Evolutionary conservation across 75 land plant genomes (phyloP), one percentile per base, ranked within the genome.

Genomic region (Pseudotsuga menziesii): DNA sequence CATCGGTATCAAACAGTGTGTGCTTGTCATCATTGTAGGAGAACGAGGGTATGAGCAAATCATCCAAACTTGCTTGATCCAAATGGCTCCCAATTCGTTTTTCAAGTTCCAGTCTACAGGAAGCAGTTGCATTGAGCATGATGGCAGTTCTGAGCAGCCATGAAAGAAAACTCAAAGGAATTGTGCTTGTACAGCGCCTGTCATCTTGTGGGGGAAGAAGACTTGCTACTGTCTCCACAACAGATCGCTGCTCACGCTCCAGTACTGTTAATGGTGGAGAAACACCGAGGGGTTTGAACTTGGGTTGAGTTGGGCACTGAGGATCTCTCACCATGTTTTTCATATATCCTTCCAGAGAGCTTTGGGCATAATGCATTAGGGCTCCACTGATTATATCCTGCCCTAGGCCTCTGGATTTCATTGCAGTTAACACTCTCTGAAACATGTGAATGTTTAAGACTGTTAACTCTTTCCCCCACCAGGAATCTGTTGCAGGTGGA

Each of bases 21-120:
- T 82, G 83, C 25, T 89, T 82, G 57, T 73, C 85, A 14, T 83
- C 77, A 26, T 62, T 87, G 58, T 83, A 71, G 77, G 82, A 75
- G 58, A 85, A 20, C 13, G 92, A 79, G 0, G 99, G 99, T 20
- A 97, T 87, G 1, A 97, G 89, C 22, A 97, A 79, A 79, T 97
- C 99, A 72, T 97, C 99, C 26, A 97, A 83, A 56, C 94, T 89
- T 3, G 98, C 98, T 76, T 92, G 91, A 36, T 94, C 94, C 57
- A 97, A 78, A 56, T 92, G 98, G 80, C 87, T 56, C 3, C 95
- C 98, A 16, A 97, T 91, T 72, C 99, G 80, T 55, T 85, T 82
- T 80, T 97, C 99, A 0, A 97, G 55, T 70, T 97, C 98, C 1
- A 90, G 79, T 58, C 88, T 89, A 78, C 95, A 97, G 77, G 93